These are phyloP conservation scores for Eurotiales sp. DNA, from an alignment of 2,329 filamentous ascomycete species.

Conservation along the genomic window DNA sequence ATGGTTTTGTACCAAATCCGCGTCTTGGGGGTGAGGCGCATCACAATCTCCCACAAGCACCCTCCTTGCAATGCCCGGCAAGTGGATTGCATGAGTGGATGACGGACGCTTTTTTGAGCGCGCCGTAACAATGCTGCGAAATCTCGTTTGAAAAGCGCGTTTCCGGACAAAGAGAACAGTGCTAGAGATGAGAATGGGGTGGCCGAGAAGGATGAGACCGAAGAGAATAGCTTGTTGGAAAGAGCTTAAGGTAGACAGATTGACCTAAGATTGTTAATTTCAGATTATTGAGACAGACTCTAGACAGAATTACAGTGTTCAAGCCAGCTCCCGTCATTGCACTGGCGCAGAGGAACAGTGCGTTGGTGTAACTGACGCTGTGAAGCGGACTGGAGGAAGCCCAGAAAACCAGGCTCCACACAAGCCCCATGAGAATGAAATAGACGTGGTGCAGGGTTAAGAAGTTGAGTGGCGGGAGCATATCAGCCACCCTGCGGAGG, in stretches of 20 bases:
- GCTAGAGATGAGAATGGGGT: slow-evolving; percentile 63
- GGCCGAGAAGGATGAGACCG: slow-evolving; percentile 62
- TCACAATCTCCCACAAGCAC: background rate
- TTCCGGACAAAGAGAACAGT: slow-evolving; percentile 61
- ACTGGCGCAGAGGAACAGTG: slow-evolving; percentile 63
- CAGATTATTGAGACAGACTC: slow-evolving; percentile 22
- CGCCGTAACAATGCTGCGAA: slow-evolving; percentile 50
- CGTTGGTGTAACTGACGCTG: slow-evolving; percentile 59
- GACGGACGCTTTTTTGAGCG: slow-evolving; percentile 17
- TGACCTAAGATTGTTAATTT: slow-evolving; percentile 24
- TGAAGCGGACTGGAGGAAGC: slow-evolving; percentile 48
- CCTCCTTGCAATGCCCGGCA: background rate
- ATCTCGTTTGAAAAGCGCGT: slow-evolving; percentile 59
- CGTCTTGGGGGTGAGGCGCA: background rate
- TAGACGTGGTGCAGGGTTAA: slow-evolving; percentile 65
- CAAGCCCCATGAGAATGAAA: slow-evolving; percentile 55
- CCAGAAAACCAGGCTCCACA: slow-evolving; percentile 60
- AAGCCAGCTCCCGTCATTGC: slow-evolving; percentile 66
- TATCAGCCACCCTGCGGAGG: slow-evolving; percentile 22
- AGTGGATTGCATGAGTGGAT: background rate
- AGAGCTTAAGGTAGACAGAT: slow-evolving; percentile 58
- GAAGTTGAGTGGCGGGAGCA: slow-evolving; percentile 51
- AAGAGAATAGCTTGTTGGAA: slow-evolving; percentile 67
- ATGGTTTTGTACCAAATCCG: background rate
- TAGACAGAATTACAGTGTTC: slow-evolving; percentile 50